Percentiles rank a stretch among this genome's conserved stretches.
Conservation (phyloP, 352 stramenopile genomes). For the Saprolegnia parasitica region DNA sequence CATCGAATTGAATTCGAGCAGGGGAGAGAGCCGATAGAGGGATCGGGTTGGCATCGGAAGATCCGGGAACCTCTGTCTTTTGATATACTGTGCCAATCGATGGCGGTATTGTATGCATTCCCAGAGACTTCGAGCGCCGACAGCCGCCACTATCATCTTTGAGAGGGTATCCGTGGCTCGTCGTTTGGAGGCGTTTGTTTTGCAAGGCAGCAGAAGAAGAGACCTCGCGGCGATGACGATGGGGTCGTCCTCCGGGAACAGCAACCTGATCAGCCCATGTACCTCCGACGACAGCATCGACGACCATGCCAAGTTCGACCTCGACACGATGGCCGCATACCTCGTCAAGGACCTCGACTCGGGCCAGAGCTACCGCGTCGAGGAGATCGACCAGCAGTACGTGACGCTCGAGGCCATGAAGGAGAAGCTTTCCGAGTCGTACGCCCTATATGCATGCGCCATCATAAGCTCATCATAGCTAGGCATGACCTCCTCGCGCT, state of each 20-base stretch:
- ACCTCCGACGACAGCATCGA: conserved; percentile 23
- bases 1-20: background rate
- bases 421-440: conserved; percentile 26
- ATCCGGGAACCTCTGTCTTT: background rate
- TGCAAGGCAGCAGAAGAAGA: background rate
- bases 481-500: conserved; percentile 52
- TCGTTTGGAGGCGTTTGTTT: background rate
- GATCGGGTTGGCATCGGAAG: background rate
- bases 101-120: background rate
- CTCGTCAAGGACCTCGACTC: conserved; percentile 78
- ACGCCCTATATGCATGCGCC: background rate
- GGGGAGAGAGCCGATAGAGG: background rate
- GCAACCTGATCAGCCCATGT: conserved; percentile 18
- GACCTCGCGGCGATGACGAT: conserved; percentile 15
- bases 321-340: conserved; percentile 36
- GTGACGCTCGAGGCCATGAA: conserved; percentile 51
- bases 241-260: conserved; percentile 23
- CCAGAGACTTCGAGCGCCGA: background rate
- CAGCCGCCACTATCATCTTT: background rate
- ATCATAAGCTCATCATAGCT: background rate
- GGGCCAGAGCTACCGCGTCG: conserved; percentile 67
- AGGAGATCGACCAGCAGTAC: conserved; percentile 82
- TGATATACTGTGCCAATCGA: background rate
- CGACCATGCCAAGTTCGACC: conserved; percentile 13
- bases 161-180: background rate